phyloP scores from a whole-genome alignment of 2,329 filamentous ascomycete species.

The Stenocarpella maydis region DNA sequence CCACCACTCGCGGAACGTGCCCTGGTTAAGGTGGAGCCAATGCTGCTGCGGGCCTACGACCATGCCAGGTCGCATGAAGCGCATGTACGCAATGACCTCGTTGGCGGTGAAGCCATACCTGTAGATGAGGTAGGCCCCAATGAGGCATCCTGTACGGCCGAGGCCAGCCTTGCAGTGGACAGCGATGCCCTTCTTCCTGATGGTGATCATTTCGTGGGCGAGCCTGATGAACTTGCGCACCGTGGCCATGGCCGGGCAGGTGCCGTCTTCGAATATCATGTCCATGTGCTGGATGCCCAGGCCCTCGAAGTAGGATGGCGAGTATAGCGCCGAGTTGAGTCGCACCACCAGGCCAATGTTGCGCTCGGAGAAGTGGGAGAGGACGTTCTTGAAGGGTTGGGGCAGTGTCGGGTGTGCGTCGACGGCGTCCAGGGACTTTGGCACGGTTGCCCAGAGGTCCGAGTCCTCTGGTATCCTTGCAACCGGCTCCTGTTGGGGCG shows the following conservation, averaged over 20 bases:
- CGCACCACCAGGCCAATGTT: slow-evolving; percentile 94
- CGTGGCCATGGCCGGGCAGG: slow-evolving; percentile 87
- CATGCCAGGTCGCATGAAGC: slow-evolving; percentile 99
- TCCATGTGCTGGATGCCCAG: slow-evolving; percentile 95
- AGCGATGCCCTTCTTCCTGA: slow-evolving; percentile 90
- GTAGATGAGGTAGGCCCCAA: slow-evolving; percentile 98
- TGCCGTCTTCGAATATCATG: slow-evolving; percentile 99
- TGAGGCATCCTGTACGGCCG: slow-evolving; percentile 93
- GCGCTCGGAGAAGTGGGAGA: slow-evolving; percentile 85
- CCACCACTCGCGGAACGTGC: slow-evolving; percentile 99
- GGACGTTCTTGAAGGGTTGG: slow-evolving; percentile 92
- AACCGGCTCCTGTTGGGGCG: slow-evolving; percentile 83
- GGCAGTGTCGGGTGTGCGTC: slow-evolving; percentile 76
- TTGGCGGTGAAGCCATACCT: slow-evolving; percentile 97
- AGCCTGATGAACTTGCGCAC: slow-evolving; percentile 95
- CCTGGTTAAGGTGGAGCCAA: slow-evolving; percentile 98
- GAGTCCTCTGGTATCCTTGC: slow-evolving; percentile 76
- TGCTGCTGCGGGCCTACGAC: slow-evolving; percentile 98
- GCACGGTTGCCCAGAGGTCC: slow-evolving; percentile 77
- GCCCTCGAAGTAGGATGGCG: slow-evolving; percentile 94
- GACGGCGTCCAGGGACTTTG: slow-evolving; percentile 78
- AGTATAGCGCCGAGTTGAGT: slow-evolving; percentile 95
- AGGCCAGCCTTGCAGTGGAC: slow-evolving; percentile 99
- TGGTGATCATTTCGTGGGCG: slow-evolving; percentile 91
- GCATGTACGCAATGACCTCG: slow-evolving; percentile 97